Evolutionary conservation across 2,329 filamentous ascomycete species (phyloP).

Genomic region (Myriosclerotinia duriaeana): DNA sequence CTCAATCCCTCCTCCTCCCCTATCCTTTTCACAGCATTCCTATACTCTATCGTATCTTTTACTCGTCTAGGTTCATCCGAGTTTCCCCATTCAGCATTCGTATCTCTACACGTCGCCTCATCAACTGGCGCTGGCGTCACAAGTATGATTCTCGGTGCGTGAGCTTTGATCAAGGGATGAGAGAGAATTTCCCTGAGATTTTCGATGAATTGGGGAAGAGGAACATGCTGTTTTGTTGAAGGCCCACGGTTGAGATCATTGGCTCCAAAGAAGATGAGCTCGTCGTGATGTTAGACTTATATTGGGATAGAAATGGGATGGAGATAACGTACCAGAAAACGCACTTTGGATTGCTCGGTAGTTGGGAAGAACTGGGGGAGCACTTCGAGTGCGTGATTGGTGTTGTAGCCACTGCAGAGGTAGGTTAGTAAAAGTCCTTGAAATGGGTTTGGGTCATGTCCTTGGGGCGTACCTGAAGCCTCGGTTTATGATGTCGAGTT

Average conservation of each 20-base stretch:
- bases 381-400: slow-evolving; percentile 31
- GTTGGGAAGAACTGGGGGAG: slow-evolving; percentile 30
- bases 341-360: slow-evolving; percentile 31
- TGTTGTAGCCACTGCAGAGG: slow-evolving; percentile 33
- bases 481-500: slow-evolving; percentile 33
- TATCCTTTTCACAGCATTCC: slow-evolving; percentile 61
- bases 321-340: slow-evolving; percentile 46
- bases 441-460: no score
- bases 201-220: slow-evolving; percentile 67
- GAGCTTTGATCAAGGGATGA: slow-evolving; percentile 66
- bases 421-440: background rate
- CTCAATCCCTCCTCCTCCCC: slow-evolving; percentile 46
- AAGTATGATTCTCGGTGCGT: slow-evolving; percentile 71
- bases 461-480: slow-evolving; percentile 21
- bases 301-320: background rate
- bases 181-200: slow-evolving; percentile 71
- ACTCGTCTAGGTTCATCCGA: slow-evolving; percentile 42
- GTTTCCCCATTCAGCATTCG: slow-evolving; percentile 43
- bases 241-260: slow-evolving; percentile 75
- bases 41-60: slow-evolving; percentile 57
- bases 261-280: slow-evolving; percentile 73
- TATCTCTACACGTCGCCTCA: slow-evolving; percentile 57
- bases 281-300: background rate
- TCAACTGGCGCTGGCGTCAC: slow-evolving; percentile 83
- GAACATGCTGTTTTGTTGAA: slow-evolving; percentile 67